Conservation (phyloP, 768 basidiomycete species). For the Tylopilus sp. region DNA sequence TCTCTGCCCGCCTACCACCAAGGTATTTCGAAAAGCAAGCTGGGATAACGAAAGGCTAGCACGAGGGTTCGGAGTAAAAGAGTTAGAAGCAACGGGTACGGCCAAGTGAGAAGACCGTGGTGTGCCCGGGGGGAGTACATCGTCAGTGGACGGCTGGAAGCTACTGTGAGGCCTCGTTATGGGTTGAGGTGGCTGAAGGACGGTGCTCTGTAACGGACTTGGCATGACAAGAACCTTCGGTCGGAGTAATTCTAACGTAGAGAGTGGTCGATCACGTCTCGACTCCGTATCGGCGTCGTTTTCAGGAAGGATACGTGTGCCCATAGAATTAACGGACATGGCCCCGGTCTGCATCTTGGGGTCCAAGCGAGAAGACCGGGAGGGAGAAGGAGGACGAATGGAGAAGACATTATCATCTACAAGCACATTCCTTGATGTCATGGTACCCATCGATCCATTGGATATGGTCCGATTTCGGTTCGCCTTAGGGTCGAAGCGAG, state of each 20-base stretch:
- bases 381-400: slow-evolving; percentile 57
- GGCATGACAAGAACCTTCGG: slow-evolving; percentile 97
- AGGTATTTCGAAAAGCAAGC: slow-evolving; percentile 79
- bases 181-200: slow-evolving; percentile 34
- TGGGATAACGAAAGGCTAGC: slow-evolving; percentile 73
- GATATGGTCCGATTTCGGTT: slow-evolving; percentile 39
- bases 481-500: slow-evolving; percentile 44
- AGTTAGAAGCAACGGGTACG: slow-evolving; percentile 51
- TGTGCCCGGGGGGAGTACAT: slow-evolving; percentile 79
- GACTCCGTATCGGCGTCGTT: slow-evolving; percentile 41
- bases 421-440: slow-evolving; percentile 32
- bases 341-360: slow-evolving; percentile 71
- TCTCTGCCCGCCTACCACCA: slow-evolving; percentile 65
- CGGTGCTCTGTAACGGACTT: slow-evolving; percentile 65
- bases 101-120: slow-evolving; percentile 49
- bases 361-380: slow-evolving; percentile 71
- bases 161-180: slow-evolving; percentile 45
- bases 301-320: slow-evolving; percentile 59
- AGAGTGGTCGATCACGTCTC: slow-evolving; percentile 55
- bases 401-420: slow-evolving; percentile 63
- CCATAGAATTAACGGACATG: slow-evolving; percentile 62
- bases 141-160: slow-evolving; percentile 64
- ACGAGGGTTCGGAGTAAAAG: slow-evolving; percentile 77
- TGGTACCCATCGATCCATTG: slow-evolving; percentile 45
- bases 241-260: slow-evolving; percentile 74